Base-by-base conservation (phyloP, 2,329 filamentous ascomycete species). In the Colletotrichum nymphaeae region DNA sequence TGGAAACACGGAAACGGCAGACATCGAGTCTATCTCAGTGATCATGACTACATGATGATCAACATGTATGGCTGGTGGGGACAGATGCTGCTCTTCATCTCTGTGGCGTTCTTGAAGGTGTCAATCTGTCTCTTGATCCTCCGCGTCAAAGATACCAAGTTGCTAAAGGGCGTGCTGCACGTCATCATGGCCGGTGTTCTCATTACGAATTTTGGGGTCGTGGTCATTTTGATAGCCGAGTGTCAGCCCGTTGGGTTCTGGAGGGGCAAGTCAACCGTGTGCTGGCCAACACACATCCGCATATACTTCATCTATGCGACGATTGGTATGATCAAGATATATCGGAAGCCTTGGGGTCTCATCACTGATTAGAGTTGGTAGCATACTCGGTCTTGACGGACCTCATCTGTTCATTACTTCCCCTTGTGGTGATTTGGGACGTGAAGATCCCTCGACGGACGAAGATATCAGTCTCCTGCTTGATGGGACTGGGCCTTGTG, bases 71-170 rank as follows among this genome's bases (percentile, higher is more conserved):
- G 81, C 0, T 85, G 82, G 83, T 76, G 79, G 46, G 82, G 81
- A 3, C 83, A 85, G 75, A 77, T 85, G 12, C 75, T 84, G 12
- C 79, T 86, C 0, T 86, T 85, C 59, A 77, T 78, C 5, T 80
- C 79, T 37, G 80, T 85, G 30, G 82, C 80, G 35, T 72, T 85
- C 0, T 77, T 86, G 49, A 86, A 86, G 67, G 77, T 81, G 11
- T 85, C 83, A 1, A 85, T 86, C 32, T 79, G 82, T 70, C 73
- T 86, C 5, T 76, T 86, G 5, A 75, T 86, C 1, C 75, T 86
- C 3, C 81, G 84, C 8, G 84, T 86, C 76, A 83, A 85, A 71
- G 78, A 82, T 57, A 80, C 80, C 3, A 78, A 64, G 58, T 46
- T 57, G 22, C 72, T 84, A 5, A 79, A 76, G 63, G 77, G 75